Evolutionary conservation across 208 protist species (phyloP).

Genomic region (Wallacemonas sp.): DNA sequence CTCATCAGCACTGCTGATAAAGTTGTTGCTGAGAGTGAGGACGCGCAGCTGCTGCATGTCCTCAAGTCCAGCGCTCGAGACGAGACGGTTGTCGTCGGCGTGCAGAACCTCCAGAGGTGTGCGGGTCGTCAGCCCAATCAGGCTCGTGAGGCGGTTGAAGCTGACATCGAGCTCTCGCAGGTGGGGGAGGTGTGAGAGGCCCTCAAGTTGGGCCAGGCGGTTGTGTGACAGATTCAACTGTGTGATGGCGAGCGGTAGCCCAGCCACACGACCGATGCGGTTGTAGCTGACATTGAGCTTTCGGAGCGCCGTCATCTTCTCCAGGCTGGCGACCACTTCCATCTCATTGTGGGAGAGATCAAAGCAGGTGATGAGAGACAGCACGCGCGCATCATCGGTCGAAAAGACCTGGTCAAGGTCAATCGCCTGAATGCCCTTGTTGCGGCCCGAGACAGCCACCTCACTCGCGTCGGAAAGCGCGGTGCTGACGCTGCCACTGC

Average conservation of each 20-base stretch:
- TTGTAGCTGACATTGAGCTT: constrained; percentile 80
- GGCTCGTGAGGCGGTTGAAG: constrained; percentile 60
- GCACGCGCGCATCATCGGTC: constrained; percentile 49
- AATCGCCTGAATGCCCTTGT: constrained; percentile 70
- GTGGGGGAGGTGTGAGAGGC: constrained; percentile 51
- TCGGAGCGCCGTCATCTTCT: constrained; percentile 53
- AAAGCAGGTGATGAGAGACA: constrained; percentile 74
- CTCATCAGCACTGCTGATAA: constrained; percentile 71
- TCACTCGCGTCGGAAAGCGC: constrained; percentile 24
- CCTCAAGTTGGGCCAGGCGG: constrained; percentile 57
- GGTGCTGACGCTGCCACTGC: constrained; percentile 9
- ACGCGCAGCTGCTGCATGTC: constrained; percentile 51
- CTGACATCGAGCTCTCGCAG: constrained; percentile 79
- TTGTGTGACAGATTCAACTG: constrained; percentile 82
- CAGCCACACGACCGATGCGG: constrained; percentile 41
- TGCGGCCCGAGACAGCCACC: constrained; percentile 69
- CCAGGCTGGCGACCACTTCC: constrained; percentile 45
- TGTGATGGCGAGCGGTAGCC: constrained; percentile 63
- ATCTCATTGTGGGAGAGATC: constrained; percentile 86
- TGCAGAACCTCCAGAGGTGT: constrained; percentile 60
- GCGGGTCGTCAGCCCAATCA: constrained; percentile 47
- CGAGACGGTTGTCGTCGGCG: constrained; percentile 72
- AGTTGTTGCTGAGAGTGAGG: constrained; percentile 66
- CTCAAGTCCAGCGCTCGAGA: constrained; percentile 50
- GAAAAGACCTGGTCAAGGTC: constrained; percentile 75